Base-by-base conservation (phyloP, 179 eudicot species). In the Corrigiola litoralis region DNA sequence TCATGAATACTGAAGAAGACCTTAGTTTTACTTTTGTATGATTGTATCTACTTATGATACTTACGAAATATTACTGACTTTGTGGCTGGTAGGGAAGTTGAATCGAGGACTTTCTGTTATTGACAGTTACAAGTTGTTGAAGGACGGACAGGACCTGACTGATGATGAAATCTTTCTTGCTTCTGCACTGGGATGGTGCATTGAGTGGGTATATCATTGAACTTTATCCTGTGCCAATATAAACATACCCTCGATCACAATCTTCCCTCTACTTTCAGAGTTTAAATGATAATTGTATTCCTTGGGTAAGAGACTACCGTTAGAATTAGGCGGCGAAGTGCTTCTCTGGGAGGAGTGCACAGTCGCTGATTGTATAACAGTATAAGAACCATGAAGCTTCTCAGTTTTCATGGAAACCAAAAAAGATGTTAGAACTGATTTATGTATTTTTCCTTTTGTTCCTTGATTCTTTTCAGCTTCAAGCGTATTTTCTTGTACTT, bases 151-250 rank as follows among this genome's bases (percentile, higher is more conserved):
- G 38, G 95, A 89, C 51, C 74, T 86, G 20, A 75, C 76, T 17
- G 84, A 83, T 49, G 89, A 85, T 36, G 97, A 91, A 69, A 52
- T 83, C 28, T 89, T 91, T 72, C 94, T 73, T 47, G 81, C 97
- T 38, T 77, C 80, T 56, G 73, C 95, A 10, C 94, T 91, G 44
- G 97, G 97, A 38, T 91, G 97, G 97, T 91, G 97, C 78, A 83
- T 91, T 65, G 97, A 91, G 77, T 91, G 97, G 97, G 97, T 89
- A 85, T 47, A n/a, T 41, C 25, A 38, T 48, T 13, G 4, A 37
- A 5, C 29, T 4, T 27, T 68, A 24, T 8, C 0, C 53, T 46
- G 10, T 69, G 14, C 31, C 61, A n/a, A n/a, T n/a, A n/a, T n/a
- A n/a, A n/a, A n/a, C n/a, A n/a, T n/a, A n/a, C n/a, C n/a, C n/a